phyloP scores from a whole-genome alignment of 208 protist genomes.

The Porcisia hertigi region DNA sequence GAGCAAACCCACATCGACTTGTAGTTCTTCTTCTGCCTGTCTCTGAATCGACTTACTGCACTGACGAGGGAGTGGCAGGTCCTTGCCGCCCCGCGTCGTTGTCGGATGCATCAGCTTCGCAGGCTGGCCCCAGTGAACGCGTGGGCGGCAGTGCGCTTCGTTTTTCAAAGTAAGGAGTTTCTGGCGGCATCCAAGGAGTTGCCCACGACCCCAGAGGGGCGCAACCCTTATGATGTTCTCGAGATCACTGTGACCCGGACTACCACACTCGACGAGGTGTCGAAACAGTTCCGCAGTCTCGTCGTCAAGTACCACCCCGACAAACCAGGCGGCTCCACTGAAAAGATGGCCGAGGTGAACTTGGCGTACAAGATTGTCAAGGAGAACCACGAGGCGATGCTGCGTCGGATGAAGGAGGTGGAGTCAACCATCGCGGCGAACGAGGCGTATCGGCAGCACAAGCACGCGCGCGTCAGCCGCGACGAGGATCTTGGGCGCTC shows the following conservation, averaged over 20 bases:
- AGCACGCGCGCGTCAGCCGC: slow-evolving; percentile 51
- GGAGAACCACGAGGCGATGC: slow-evolving; percentile 75
- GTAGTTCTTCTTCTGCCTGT: not conserved
- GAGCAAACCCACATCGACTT: not conserved
- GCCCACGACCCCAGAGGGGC: slow-evolving; percentile 78
- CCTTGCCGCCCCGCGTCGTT: not conserved
- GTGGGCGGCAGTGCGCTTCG: slow-evolving; percentile 32
- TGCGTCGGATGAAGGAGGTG: slow-evolving; percentile 65
- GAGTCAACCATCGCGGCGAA: slow-evolving; percentile 58
- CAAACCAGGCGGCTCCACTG: slow-evolving; percentile 85
- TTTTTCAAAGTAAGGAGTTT: slow-evolving; percentile 86
- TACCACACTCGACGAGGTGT: slow-evolving; percentile 81
- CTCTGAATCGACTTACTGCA: not conserved
- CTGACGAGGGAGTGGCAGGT: not conserved
- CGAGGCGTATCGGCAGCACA: slow-evolving; percentile 68
- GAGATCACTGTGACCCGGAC: slow-evolving; percentile 74
- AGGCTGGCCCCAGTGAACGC: slow-evolving; percentile 12
- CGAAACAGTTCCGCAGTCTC: slow-evolving; percentile 85
- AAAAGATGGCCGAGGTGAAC: slow-evolving; percentile 91
- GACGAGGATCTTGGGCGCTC: slow-evolving; percentile 81
- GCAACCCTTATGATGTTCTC: slow-evolving; percentile 91
- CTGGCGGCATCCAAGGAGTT: slow-evolving; percentile 69
- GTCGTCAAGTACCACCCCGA: slow-evolving; percentile 90
- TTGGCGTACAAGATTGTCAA: slow-evolving; percentile 89
- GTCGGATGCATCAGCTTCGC: slow-evolving; percentile 34